These are phyloP conservation scores for Adenanthera pavonina DNA, from an alignment of 306 rosid species.

Conservation along the genomic window DNA sequence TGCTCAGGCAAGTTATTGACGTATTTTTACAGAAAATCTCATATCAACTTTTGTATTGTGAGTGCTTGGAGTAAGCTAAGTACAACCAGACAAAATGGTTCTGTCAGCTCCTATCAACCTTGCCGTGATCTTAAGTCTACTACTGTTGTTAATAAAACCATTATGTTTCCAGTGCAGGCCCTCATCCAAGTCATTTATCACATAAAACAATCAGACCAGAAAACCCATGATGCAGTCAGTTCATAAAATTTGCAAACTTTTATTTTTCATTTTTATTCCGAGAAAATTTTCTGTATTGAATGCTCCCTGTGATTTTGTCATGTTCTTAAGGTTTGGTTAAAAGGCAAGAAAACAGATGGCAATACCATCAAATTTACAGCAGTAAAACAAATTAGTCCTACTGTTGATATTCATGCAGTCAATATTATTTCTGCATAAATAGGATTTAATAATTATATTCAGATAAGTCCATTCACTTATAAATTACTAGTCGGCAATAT, in stretches of 20 bases:
- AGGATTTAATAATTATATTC: background rate
- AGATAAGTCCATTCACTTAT: background rate
- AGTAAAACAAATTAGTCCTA: constrained; percentile 21
- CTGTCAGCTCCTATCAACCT: background rate
- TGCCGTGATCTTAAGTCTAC: constrained; percentile 23
- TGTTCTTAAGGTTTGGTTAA: background rate
- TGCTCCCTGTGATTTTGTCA: background rate
- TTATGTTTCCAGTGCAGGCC: background rate
- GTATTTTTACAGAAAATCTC: background rate
- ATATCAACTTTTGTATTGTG: constrained; percentile 10
- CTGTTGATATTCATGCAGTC: background rate
- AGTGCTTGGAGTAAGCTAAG: background rate
- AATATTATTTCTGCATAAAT: background rate
- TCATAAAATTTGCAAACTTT: background rate
- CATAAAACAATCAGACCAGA: background rate
- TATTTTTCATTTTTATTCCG: background rate
- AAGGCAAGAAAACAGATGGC: background rate
- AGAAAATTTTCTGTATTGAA: background rate
- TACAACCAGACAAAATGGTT: background rate
- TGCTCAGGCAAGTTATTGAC: background rate
- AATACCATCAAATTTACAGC: background rate
- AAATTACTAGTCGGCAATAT: no score
- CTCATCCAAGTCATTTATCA: background rate
- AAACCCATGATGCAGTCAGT: background rate
- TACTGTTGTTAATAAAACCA: background rate